phyloP scores from a whole-genome alignment of 1,284 basidiomycete genomes.

The Puccinia novopanici region DNA sequence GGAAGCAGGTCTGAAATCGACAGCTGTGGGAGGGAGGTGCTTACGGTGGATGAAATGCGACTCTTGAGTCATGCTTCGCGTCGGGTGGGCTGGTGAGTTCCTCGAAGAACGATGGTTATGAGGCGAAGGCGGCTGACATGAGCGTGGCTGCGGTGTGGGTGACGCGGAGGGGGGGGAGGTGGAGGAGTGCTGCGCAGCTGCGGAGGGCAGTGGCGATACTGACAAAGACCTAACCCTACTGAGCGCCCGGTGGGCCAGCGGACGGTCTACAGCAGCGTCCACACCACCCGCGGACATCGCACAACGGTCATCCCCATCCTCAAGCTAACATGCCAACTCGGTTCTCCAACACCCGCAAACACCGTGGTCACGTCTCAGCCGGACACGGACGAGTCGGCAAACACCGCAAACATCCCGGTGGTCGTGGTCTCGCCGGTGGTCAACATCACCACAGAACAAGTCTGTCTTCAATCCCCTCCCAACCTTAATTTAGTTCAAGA shows the following conservation, averaged over 20 bases:
- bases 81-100: too few species aligned
- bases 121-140: too few species aligned
- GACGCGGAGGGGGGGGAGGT: too few species aligned
- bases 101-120: too few species aligned
- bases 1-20: too few species aligned
- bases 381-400: conserved; percentile 99
- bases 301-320: background rate
- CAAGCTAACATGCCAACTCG: conserved; percentile 78
- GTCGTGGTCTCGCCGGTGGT: conserved; percentile 99
- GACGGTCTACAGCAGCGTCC: background rate
- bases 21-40: too few species aligned
- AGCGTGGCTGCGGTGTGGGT: too few species aligned
- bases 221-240: conserved; percentile 27
- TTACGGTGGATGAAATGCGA: too few species aligned
- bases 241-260: too few species aligned
- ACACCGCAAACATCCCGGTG: conserved; percentile 99
- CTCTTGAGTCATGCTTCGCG: too few species aligned
- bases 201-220: background rate
- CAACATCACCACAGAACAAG: conserved; percentile 90
- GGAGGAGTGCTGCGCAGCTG: conserved; percentile 10
- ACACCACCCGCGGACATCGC: background rate
- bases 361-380: conserved; percentile 96
- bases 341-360: conserved; percentile 94
- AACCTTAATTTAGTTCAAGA: background rate
- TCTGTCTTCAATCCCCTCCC: conserved; percentile 24